These are phyloP conservation scores for Cicer yamashitae DNA, from an alignment of 306 rosid species.

Conservation along the genomic window DNA sequence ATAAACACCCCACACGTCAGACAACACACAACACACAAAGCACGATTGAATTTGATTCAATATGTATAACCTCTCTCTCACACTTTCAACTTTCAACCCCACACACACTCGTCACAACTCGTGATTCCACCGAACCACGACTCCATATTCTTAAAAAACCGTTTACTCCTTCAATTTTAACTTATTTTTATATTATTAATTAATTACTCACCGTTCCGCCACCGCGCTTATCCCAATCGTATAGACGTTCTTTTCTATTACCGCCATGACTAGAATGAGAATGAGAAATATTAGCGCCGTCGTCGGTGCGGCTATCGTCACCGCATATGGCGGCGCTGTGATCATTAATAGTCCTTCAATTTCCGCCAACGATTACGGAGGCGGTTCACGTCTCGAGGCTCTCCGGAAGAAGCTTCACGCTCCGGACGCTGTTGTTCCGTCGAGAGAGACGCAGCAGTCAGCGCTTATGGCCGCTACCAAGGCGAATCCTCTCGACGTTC, in stretches of 20 bases:
- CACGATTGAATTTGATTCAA: background rate
- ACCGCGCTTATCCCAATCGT: conserved; percentile 30
- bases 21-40: no score
- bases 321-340: conserved; percentile 63
- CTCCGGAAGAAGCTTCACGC: conserved; percentile 65
- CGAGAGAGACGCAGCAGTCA: conserved; percentile 70
- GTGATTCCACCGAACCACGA: conserved; percentile 27
- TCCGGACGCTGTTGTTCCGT: conserved; percentile 63
- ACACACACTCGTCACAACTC: conserved; percentile 1
- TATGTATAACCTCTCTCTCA: background rate
- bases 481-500: conserved; percentile 81
- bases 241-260: background rate
- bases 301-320: conserved; percentile 55
- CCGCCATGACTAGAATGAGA: conserved; percentile 61
- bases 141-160: conserved; percentile 5
- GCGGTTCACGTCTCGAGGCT: conserved; percentile 45
- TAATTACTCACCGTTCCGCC: conserved; percentile 17
- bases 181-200: background rate
- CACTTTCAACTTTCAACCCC: conserved; percentile 1
- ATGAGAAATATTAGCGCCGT: conserved; percentile 52
- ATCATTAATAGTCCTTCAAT: conserved; percentile 53
- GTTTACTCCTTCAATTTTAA: background rate
- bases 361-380: conserved; percentile 60
- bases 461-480: conserved; percentile 63
- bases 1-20: conserved; percentile 4